Evolutionary conservation across 2,329 filamentous ascomycete species (phyloP), one percentile per base, ranked within the genome.

Genomic region (Cladosporium sp.): DNA sequence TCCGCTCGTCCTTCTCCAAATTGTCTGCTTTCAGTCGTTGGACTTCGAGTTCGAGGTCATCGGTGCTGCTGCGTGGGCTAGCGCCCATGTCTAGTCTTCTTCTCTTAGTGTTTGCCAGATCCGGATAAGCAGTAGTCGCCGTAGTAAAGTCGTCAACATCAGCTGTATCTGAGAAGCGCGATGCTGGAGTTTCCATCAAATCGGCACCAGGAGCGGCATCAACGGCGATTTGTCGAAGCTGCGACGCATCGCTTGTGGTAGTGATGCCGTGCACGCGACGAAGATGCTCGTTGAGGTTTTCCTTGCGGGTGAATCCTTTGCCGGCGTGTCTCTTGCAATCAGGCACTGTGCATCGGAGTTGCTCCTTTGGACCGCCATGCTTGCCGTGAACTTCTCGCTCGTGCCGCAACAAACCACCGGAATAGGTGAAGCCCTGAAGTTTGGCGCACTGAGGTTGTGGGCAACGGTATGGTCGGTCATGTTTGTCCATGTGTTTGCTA

Each of bases 401-500:
- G 79, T 98, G 94, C 55, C 94, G 87, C 21, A 96, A 81, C 0
- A 98, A 86, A 3, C 94, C 94, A 18, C 94, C 94, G 0, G 92
- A 94, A 77, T 98, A 98, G 0, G 94, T 98, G 78, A 98, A 98
- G 1, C 94, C 94, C 62, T 92, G 91, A 0, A 97, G 86, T 74
- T 97, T 97, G 74, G 94, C 92, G 78, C 94, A 97, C 44, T 90
- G 91, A n/a, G 87, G 85, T 52, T 90, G 88, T 26, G 83, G 84
- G 78, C 94, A 98, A 74, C 93, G 91, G 76, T 97, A 98, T 1
- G 94, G 94, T 14, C 94, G 86, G 72, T 97, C 93, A 77, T 98
- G 94, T 78, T 97, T 97, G 80, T 98, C 94, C 93, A 97, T 97
- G 77, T 98, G 94, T 81, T 98, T 97, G 76, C 92, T 96, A 70